Conservation (phyloP, 2,329 filamentous ascomycete genomes). For the Sclerotinia minor region DNA sequence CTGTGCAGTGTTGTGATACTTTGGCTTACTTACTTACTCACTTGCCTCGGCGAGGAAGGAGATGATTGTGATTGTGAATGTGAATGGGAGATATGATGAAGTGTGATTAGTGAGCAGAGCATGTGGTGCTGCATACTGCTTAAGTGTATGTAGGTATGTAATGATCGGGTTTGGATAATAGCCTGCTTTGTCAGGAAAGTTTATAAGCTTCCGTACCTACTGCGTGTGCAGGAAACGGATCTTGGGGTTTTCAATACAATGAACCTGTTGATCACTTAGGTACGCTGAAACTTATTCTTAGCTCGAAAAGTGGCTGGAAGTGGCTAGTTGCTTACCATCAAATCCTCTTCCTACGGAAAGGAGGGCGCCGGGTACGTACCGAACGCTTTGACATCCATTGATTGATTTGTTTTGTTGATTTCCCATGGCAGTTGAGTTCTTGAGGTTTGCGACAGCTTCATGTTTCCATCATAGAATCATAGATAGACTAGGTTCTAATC, state of each 20-base stretch:
- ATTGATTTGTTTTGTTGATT: neutral
- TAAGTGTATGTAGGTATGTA: neutral
- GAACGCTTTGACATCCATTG: neutral
- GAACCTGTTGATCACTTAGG: too few species aligned
- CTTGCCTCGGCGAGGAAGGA: too few species aligned
- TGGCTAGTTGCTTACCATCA: neutral
- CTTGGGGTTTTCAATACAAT: neutral
- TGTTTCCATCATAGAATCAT: neutral
- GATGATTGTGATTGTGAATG: too few species aligned
- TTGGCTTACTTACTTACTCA: too few species aligned
- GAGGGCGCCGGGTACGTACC: neutral
- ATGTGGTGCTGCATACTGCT: neutral
- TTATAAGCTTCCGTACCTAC: neutral
- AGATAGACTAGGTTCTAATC: neutral
- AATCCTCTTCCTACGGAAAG: neutral
- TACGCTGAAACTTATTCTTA: neutral
- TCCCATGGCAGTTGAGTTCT: neutral
- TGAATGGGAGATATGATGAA: neutral
- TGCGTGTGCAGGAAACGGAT: neutral
- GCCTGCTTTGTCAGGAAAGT: neutral
- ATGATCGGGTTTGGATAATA: neutral
- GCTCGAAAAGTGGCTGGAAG: neutral
- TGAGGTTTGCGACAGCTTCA: neutral
- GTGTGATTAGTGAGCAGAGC: neutral
- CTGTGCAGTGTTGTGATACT: neutral